Base-by-base conservation (phyloP, 106 monocot genomes). In the Gastrodia elata region DNA sequence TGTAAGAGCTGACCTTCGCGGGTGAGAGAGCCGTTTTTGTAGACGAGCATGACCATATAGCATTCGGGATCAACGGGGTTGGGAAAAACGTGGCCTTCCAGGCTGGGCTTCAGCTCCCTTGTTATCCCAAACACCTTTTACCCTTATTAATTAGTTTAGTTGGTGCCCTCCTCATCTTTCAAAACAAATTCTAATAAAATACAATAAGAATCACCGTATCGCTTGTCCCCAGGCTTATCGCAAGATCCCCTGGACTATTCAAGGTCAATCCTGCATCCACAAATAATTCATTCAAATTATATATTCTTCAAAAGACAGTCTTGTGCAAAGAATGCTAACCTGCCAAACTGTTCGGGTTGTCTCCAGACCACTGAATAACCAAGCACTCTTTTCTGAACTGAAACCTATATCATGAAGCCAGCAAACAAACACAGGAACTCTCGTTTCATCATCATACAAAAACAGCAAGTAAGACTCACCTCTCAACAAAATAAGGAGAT, bases 261-360 rank as follows among this genome's bases (percentile, higher is more conserved):
- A 97, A 81, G 33, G 92, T 84, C 73, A 97, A 84, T 75, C 96
- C 96, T 97, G 82, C 32, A 84, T n/a, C n/a, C n/a, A n/a, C n/a
- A n/a, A n/a, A n/a, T n/a, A n/a, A n/a, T n/a, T n/a, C n/a, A n/a
- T n/a, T n/a, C n/a, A n/a, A n/a, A n/a, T n/a, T n/a, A n/a, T n/a
- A n/a, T n/a, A n/a, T n/a, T n/a, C n/a, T n/a, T n/a, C n/a, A 37
- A 67, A 38, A 67, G 27, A 15, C 0, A 25, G n/a, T n/a, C n/a
- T 2, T 11, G 24, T 11, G 71, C 15, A 48, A 77, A 38, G 52
- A 75, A 71, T 14, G 79, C 18, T 32, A 39, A 96, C 96, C 96
- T 85, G 96, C 96, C 75, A 96, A 87, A 74, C 96, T 96, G 77
- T 96, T 96, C 26, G 92, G 96, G 79, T 96, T 96, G 76, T 96